Conservation (phyloP, 257 asterid genomes). For the Leonotis leonurus region DNA sequence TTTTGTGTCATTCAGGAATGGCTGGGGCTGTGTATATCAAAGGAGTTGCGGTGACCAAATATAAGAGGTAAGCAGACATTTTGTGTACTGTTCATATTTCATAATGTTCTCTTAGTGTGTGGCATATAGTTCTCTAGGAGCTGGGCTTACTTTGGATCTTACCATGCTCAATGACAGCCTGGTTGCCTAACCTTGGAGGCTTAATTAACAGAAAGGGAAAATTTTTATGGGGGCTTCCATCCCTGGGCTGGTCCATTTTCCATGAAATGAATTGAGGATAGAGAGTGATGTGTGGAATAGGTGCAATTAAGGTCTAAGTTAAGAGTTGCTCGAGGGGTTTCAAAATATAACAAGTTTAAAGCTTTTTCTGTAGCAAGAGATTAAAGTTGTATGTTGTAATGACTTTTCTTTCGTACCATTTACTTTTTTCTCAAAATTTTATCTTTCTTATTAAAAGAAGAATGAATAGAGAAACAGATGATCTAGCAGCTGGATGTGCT, state of each 20-base stretch:
- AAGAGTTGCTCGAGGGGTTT: not conserved
- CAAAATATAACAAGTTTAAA: not conserved
- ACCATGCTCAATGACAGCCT: not conserved
- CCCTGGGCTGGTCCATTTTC: not conserved
- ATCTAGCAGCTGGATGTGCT: not conserved
- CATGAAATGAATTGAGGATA: not conserved
- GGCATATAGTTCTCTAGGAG: not conserved
- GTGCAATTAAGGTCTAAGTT: not conserved
- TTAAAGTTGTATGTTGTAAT: not conserved
- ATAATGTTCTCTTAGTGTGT: not conserved
- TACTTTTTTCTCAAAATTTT: not conserved
- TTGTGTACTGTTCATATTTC: not conserved
- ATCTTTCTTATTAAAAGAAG: not conserved
- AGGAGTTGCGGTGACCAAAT: constrained; percentile 90
- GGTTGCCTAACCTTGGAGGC: not conserved
- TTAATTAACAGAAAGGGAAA: not conserved
- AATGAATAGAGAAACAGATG: not conserved
- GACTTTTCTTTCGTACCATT: not conserved
- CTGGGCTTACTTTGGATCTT: not conserved
- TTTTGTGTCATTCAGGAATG: constrained; percentile 56
- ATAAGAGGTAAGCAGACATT: constrained; percentile 52
- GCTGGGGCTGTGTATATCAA: constrained; percentile 95
- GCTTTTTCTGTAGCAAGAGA: not conserved
- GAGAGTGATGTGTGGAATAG: not conserved
- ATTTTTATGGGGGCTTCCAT: not conserved